Base-by-base conservation (phyloP, 2,329 filamentous ascomycete species). In the Elsinoe australis region DNA sequence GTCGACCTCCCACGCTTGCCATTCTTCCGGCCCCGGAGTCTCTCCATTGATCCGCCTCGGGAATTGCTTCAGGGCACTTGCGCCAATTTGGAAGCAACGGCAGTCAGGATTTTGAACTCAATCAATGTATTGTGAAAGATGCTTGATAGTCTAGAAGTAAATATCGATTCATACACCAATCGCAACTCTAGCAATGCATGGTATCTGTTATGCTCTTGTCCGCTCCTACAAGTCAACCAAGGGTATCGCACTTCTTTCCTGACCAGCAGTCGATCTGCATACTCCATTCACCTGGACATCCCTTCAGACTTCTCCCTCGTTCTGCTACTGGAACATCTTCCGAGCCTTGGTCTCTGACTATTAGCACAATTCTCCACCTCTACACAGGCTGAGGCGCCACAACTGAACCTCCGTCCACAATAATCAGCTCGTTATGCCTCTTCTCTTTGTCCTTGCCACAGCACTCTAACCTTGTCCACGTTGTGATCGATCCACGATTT, bases 401-500 rank as follows among this genome's bases (percentile, higher is more conserved):
- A 33, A 79, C 74, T 46, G 65, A 69, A 2, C 78, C 78, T 2
- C 71, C 73, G 54, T 81, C 77, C 8, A 81, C 75, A 52, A 82
- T 72, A 56, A 79, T 73, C 65, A 78, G 71, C 59, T 80, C 75
- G 55, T 80, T 76, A 39, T 80, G 62, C 53, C 68, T 68, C 55
- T 68, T 67, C 45, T 69, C 69, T 19, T 74, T 71, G 5, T 76
- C 76, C 57, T 59, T 56, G 12, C 59, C 62, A 51, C 63, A 65
- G 51, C 73, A 77, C 61, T 96, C 90, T 12, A 94, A 71, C 42
- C 92, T 77, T 70, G 95, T 96, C 78, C 90, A 98, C 0, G 90
- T 98, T 41, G 78, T 80, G 56, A 98, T 89, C 38, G 87, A 79
- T 5, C 85, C 90, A 51, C 86, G 80, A 61, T 94, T 94, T 67